phyloP scores from a whole-genome alignment of 345 rosid species.

The Arabidopsis thaliana region TAIR10.1 NC_003075.7:16318501-16319000 shows the following conservation, averaged over 20 bases:
- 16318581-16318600: conserved; percentile 46
- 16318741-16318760: conserved; percentile 59
- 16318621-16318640: conserved; percentile 52
- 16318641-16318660: conserved; percentile 33
- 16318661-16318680: conserved; percentile 60
- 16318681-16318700: conserved; percentile 48
- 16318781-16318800: conserved; percentile 82
- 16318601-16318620: conserved; percentile 39
- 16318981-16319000: conserved; percentile 57
- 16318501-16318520: background rate
- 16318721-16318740: background rate
- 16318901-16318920: conserved; percentile 73
- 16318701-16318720: background rate
- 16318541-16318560: conserved; percentile 55
- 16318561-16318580: conserved; percentile 43
- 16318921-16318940: conserved; percentile 51
- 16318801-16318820: conserved; percentile 84
- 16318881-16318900: conserved; percentile 43
- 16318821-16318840: conserved; percentile 1
- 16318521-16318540: background rate
- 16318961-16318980: conserved; percentile 45
- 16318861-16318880: background rate
- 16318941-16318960: conserved; percentile 46
- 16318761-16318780: conserved; percentile 58
- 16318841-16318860: background rate